These are phyloP conservation scores for Talaromyces liani DNA, from an alignment of 495 filamentous ascomycete genomes.

Conservation along the genomic window DNA sequence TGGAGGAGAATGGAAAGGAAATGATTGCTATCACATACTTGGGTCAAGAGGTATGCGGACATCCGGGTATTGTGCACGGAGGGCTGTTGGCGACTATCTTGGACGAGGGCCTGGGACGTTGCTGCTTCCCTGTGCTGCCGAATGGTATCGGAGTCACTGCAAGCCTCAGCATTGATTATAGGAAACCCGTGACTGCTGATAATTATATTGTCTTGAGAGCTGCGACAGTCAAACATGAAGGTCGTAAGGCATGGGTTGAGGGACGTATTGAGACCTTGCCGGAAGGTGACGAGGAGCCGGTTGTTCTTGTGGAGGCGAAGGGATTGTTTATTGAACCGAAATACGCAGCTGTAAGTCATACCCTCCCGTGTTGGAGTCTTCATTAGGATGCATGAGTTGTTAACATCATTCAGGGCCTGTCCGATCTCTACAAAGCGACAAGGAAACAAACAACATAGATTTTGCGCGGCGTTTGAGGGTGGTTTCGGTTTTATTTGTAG, in stretches of 20 bases:
- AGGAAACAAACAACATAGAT: neutral
- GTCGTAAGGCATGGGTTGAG: constrained; percentile 93
- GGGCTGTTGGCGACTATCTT: constrained; percentile 85
- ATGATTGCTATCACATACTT: constrained; percentile 73
- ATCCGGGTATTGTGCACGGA: constrained; percentile 87
- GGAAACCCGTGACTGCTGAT: constrained; percentile 67
- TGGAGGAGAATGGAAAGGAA: constrained; percentile 59
- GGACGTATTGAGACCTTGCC: constrained; percentile 81
- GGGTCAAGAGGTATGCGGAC: constrained; percentile 77
- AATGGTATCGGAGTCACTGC: constrained; percentile 88
- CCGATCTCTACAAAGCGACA: neutral
- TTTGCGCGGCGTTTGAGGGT: neutral
- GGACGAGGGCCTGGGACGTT: constrained; percentile 85
- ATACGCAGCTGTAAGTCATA: constrained; percentile 57
- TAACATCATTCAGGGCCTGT: constrained; percentile 1
- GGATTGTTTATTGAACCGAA: constrained; percentile 88
- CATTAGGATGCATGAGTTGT: neutral
- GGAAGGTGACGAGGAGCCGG: constrained; percentile 50
- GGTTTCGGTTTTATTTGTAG: neutral
- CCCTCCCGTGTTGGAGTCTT: neutral
- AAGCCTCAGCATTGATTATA: constrained; percentile 84
- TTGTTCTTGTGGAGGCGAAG: constrained; percentile 68
- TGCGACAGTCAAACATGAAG: constrained; percentile 80
- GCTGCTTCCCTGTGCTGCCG: constrained; percentile 84
- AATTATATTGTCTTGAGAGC: constrained; percentile 73